phyloP scores from a whole-genome alignment of 208 protist species.

The Leishmania turanica region DNA sequence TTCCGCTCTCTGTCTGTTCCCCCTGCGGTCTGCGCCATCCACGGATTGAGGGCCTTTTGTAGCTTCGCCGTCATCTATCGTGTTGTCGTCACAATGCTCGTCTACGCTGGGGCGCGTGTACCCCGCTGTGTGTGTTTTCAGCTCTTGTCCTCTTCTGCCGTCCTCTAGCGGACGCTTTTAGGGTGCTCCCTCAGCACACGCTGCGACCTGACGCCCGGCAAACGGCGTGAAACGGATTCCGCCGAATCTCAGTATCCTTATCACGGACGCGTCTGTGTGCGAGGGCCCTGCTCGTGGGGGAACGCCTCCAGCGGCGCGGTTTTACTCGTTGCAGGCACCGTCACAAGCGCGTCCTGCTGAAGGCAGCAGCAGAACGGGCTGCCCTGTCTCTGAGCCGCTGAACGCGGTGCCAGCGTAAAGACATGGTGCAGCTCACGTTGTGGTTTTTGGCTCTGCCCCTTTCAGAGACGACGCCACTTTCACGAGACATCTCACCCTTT shows the following conservation, averaged over 20 bases:
- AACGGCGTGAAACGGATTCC: background rate
- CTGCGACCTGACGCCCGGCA: background rate
- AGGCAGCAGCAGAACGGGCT: background rate
- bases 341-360: too few species aligned
- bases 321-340: background rate
- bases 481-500: background rate
- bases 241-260: background rate
- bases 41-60: background rate
- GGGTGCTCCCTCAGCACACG: background rate
- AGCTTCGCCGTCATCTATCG: background rate
- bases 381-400: too few species aligned
- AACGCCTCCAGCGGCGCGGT: background rate
- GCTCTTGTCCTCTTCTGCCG: background rate
- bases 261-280: background rate
- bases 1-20: background rate
- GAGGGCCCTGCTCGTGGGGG: background rate
- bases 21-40: background rate
- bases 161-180: background rate
- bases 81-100: background rate
- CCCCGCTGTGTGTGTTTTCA: too few species aligned
- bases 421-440: background rate
- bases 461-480: background rate
- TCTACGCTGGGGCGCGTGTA: background rate
- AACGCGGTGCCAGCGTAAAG: too few species aligned
- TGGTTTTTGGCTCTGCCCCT: background rate